Conservation (phyloP, 208 protist species). For the Trypanosoma cruzi region DNA sequence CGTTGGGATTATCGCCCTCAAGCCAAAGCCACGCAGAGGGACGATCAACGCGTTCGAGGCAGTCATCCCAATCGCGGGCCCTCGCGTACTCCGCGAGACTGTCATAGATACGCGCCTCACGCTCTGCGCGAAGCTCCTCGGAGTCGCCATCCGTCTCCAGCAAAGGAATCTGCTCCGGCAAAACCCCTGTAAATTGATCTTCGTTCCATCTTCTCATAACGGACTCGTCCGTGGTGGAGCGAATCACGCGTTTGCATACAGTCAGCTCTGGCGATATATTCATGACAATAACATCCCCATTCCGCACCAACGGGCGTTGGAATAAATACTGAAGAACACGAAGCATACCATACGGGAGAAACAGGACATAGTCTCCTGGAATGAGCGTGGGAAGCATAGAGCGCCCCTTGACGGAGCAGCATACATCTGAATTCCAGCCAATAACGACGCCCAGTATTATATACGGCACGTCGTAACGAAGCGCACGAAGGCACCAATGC, state of each 20-base stretch:
- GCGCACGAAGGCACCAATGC: conserved; percentile 25
- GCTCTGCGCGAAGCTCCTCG: neutral
- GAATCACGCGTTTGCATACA: conserved; percentile 83
- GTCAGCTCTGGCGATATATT: conserved; percentile 59
- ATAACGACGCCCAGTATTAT: conserved; percentile 66
- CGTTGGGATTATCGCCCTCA: conserved; percentile 75
- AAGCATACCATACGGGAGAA: conserved; percentile 62
- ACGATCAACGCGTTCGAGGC: conserved; percentile 41
- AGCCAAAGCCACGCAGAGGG: conserved; percentile 75
- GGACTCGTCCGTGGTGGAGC: conserved; percentile 29
- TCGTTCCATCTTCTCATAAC: conserved; percentile 47
- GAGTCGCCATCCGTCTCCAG: neutral
- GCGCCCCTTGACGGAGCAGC: conserved; percentile 60
- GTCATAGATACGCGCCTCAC: neutral
- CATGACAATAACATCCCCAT: conserved; percentile 69
- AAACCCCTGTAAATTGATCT: conserved; percentile 40
- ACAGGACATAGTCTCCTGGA: conserved; percentile 68
- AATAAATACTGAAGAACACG: conserved; percentile 30
- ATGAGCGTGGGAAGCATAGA: conserved; percentile 81
- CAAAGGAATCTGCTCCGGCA: conserved; percentile 24
- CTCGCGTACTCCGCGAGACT: conserved; percentile 7
- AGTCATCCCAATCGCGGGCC: conserved; percentile 71
- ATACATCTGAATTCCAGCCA: conserved; percentile 72
- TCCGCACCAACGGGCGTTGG: conserved; percentile 31
- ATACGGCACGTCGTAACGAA: conserved; percentile 54